These are phyloP conservation scores for Rauvolfia tetraphylla DNA, from an alignment of 257 asterid genomes.

Conservation along the genomic window DNA sequence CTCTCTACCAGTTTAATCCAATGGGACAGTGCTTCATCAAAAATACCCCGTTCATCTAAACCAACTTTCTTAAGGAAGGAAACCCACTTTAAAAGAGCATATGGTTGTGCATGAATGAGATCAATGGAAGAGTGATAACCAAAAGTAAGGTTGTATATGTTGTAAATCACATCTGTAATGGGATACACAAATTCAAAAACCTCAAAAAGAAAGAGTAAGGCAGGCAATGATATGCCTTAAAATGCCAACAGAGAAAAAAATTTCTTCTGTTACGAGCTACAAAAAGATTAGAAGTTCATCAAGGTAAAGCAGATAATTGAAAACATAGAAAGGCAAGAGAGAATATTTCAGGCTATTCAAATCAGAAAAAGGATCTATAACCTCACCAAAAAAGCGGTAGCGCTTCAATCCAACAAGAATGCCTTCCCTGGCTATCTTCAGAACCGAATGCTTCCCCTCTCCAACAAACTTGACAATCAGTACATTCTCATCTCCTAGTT, in stretches of 20 bases:
- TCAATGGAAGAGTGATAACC: background rate
- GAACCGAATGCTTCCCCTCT: conserved; percentile 22
- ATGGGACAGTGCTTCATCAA: background rate
- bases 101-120: background rate
- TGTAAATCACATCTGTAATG: background rate
- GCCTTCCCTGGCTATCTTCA: conserved; percentile 46
- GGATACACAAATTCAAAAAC: background rate
- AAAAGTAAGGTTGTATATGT: background rate
- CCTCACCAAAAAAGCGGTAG: conserved; percentile 66
- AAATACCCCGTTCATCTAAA: background rate
- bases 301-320: background rate
- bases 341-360: background rate
- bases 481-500: conserved; percentile 64
- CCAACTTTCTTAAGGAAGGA: background rate
- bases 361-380: conserved; percentile 16
- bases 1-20: background rate
- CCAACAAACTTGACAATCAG: conserved; percentile 58
- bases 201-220: background rate
- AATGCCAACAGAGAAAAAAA: background rate
- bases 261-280: background rate
- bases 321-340: background rate
- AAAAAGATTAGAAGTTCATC: background rate
- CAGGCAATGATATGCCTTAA: background rate
- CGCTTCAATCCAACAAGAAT: conserved; percentile 65
- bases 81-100: background rate